phyloP scores from a whole-genome alignment of 257 asterid species.

The Capsicum chinense region DNA sequence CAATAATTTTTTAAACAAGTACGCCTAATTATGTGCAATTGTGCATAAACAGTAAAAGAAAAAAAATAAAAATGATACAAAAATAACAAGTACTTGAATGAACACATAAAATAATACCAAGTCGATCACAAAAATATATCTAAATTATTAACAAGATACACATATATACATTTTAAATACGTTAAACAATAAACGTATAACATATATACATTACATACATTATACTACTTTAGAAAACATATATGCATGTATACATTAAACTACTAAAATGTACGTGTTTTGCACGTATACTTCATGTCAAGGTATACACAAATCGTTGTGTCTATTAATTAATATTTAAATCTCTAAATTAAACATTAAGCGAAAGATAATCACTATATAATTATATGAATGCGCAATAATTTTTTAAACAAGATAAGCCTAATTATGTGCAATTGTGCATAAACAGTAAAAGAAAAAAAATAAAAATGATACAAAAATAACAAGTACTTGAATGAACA shows the following conservation, averaged over 20 bases:
- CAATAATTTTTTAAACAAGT: background rate
- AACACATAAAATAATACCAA: background rate
- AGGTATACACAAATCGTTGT: background rate
- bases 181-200: too few species aligned
- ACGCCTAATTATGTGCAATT: background rate
- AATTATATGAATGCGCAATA: background rate
- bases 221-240: too few species aligned
- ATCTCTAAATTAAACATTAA: background rate
- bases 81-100: background rate
- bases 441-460: background rate
- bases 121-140: background rate
- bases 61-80: background rate
- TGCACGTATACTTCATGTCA: too few species aligned
- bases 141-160: background rate
- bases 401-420: background rate
- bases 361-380: background rate
- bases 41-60: background rate
- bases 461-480: background rate
- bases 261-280: too few species aligned
- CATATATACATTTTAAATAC: too few species aligned
- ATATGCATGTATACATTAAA: too few species aligned
- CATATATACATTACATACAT: too few species aligned
- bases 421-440: background rate
- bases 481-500: background rate
- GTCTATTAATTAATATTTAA: constrained; percentile 2